phyloP scores from a whole-genome alignment of 768 basidiomycete genomes.

The Cystobasidium ongulense region DNA sequence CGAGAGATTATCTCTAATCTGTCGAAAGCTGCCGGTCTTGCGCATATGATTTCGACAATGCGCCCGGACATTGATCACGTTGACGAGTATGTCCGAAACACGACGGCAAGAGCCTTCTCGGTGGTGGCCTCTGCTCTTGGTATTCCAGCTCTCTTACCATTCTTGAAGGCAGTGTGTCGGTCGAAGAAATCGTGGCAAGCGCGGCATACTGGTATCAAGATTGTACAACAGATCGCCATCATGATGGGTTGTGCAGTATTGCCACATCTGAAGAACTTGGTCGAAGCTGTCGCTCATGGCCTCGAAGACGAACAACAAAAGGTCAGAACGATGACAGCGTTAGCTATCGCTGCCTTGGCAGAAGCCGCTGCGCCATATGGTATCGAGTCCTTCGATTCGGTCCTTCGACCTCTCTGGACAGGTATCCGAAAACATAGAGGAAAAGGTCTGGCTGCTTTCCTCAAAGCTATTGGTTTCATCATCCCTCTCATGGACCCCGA shows the following conservation, averaged over 20 bases:
- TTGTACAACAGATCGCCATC: constrained; percentile 98
- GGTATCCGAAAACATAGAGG: constrained; percentile 92
- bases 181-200: constrained; percentile 99
- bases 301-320: constrained; percentile 92
- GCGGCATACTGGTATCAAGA: constrained; percentile 96
- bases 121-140: constrained; percentile 98
- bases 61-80: constrained; percentile 99
- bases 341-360: constrained; percentile 83
- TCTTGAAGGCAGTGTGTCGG: constrained; percentile 95
- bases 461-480: constrained; percentile 98
- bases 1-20: constrained; percentile 98
- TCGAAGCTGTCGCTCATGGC: constrained; percentile 90
- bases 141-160: constrained; percentile 92
- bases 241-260: constrained; percentile 99
- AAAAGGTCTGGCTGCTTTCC: constrained; percentile 86
- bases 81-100: constrained; percentile 98
- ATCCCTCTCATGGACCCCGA: constrained; percentile 99
- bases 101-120: constrained; percentile 92
- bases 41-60: constrained; percentile 99
- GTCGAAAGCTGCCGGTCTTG: constrained; percentile 95
- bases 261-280: constrained; percentile 90
- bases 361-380: constrained; percentile 97
- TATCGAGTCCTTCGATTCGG: constrained; percentile 98
- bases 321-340: constrained; percentile 89
- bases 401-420: constrained; percentile 85